Percentiles rank a stretch among this genome's conserved stretches.
Conservation (phyloP, 177 flowering plant species). For the Tripterygium wilfordii region DNA sequence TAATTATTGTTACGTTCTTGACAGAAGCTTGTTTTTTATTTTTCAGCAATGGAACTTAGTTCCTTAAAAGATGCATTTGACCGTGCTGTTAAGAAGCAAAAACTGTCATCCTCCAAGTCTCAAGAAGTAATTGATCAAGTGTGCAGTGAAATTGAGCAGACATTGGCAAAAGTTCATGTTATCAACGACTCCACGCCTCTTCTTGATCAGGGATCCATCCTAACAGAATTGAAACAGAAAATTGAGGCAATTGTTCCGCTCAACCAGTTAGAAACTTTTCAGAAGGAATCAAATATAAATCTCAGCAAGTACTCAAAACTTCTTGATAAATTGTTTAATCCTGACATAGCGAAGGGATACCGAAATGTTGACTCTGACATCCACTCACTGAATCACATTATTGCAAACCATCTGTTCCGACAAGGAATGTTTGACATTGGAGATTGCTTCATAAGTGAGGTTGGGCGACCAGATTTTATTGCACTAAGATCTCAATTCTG, state of each 20-base stretch:
- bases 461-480: slow-evolving; percentile 39
- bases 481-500: slow-evolving; percentile 39
- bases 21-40: neutral
- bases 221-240: slow-evolving; percentile 52
- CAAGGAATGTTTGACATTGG: slow-evolving; percentile 76
- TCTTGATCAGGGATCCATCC: slow-evolving; percentile 35
- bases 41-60: slow-evolving; percentile 56
- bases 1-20: too few species aligned
- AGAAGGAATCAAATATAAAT: slow-evolving; percentile 53
- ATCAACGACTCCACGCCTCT: slow-evolving; percentile 14
- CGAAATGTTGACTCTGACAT: slow-evolving; percentile 62
- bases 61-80: slow-evolving; percentile 75
- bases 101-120: slow-evolving; percentile 47
- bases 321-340: slow-evolving; percentile 59
- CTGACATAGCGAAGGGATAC: slow-evolving; percentile 79
- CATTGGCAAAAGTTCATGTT: slow-evolving; percentile 42
- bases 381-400: slow-evolving; percentile 56
- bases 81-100: slow-evolving; percentile 72
- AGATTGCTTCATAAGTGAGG: slow-evolving; percentile 60
- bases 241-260: slow-evolving; percentile 43
- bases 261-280: slow-evolving; percentile 52
- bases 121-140: slow-evolving; percentile 63
- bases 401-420: slow-evolving; percentile 64
- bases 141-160: slow-evolving; percentile 50
- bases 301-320: slow-evolving; percentile 60